A percentile compares a stretch with the other conserved stretches of the same genome.
phyloP scores from a whole-genome alignment of 306 rosid species.

The Rubus idaeus region DNA sequence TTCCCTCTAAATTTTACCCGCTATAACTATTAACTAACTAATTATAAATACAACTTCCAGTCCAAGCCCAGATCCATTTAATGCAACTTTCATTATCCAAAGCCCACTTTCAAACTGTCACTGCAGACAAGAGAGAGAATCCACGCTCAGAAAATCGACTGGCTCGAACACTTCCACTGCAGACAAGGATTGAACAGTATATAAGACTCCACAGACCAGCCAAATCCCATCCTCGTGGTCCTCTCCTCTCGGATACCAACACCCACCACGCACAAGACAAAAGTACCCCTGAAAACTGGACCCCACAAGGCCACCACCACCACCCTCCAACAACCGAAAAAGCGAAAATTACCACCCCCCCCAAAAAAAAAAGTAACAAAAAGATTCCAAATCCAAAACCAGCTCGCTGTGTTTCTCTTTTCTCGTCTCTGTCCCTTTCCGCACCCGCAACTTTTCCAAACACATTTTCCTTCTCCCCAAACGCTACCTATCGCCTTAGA shows the following conservation, averaged over 20 bases:
- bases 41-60: no score
- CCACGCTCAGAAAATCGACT: not conserved
- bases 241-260: constrained; percentile 14
- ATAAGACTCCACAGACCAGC: not conserved
- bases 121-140: not conserved
- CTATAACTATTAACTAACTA: no score
- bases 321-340: constrained; percentile 5
- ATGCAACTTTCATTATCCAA: constrained; percentile 9
- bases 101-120: not conserved
- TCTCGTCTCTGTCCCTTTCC: constrained; percentile 12
- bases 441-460: constrained; percentile 24
- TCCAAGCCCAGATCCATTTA: constrained; percentile 1
- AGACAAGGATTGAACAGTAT: not conserved
- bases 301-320: constrained; percentile 21
- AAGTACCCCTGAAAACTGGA: constrained; percentile 23
- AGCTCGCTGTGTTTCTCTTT: constrained; percentile 22
- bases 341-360: not conserved
- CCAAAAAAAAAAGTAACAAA: not conserved
- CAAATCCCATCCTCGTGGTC: not conserved
- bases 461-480: constrained; percentile 26
- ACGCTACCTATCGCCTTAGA: constrained; percentile 17
- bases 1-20: no score
- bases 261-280: constrained; percentile 28
- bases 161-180: not conserved
- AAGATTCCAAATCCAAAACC: constrained; percentile 44